Conservation (phyloP, 805 yeast species). For the Maudiozyma serrabonitensis region DNA sequence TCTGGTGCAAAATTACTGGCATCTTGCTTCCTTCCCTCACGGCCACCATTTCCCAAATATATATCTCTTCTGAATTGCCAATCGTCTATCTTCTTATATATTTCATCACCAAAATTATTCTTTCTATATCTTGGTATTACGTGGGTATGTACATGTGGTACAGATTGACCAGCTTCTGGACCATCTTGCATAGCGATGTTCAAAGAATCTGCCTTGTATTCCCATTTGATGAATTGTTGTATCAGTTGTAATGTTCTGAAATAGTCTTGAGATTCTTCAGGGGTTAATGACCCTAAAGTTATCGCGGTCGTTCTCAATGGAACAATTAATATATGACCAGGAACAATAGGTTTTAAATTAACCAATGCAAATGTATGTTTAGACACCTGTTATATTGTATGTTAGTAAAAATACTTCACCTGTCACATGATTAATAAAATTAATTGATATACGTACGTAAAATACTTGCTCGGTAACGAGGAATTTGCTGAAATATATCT, state of each 20-base stretch:
- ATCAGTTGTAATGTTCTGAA: constrained; percentile 66
- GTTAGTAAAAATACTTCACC: neutral
- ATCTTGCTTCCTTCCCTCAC: constrained; percentile 21
- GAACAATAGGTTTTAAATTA: constrained; percentile 82
- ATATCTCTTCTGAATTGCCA: constrained; percentile 33
- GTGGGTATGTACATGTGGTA: constrained; percentile 92
- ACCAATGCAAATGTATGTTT: constrained; percentile 74
- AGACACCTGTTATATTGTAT: constrained; percentile 29
- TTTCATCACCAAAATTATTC: constrained; percentile 57
- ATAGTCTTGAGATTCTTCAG: constrained; percentile 68
- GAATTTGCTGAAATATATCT: constrained; percentile 25
- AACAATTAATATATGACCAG: constrained; percentile 87
- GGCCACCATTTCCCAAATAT: constrained; percentile 18
- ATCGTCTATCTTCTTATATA: constrained; percentile 63
- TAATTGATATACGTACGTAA: constrained; percentile 9
- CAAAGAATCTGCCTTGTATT: constrained; percentile 70
- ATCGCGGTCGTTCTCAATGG: constrained; percentile 59
- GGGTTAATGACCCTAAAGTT: constrained; percentile 58
- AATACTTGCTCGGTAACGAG: constrained; percentile 30
- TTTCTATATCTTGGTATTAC: constrained; percentile 69
- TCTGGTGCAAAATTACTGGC: constrained; percentile 30
- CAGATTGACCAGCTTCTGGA: constrained; percentile 89
- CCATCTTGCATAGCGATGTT: constrained; percentile 96
- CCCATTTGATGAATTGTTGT: constrained; percentile 52
- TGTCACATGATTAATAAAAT: too few relatives aligned